Conservation (phyloP, 2,329 filamentous ascomycete species). For the Penicillium decumbens region DNA sequence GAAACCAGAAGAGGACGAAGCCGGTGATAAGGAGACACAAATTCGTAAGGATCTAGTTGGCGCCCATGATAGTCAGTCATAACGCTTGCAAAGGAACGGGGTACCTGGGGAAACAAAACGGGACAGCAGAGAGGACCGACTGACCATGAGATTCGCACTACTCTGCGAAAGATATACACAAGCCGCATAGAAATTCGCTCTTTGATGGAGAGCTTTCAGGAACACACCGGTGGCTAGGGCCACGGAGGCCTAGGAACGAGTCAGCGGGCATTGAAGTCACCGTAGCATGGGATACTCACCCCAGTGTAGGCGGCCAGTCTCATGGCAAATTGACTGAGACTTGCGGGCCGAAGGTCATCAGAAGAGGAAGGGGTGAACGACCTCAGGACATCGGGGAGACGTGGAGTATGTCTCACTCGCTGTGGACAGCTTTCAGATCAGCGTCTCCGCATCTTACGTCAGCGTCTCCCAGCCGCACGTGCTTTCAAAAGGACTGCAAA, state of each 20-base stretch:
- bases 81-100: slow-evolving; percentile 4
- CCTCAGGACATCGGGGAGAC: slow-evolving; percentile 10
- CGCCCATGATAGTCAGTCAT: slow-evolving; percentile 6
- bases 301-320: slow-evolving; percentile 51
- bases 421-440: slow-evolving; percentile 23
- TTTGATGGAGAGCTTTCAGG: slow-evolving; percentile 85
- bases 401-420: slow-evolving; percentile 20
- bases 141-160: slow-evolving; percentile 87
- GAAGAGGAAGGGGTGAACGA: slow-evolving; percentile 6
- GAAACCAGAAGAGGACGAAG: slow-evolving; percentile 77
- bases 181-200: slow-evolving; percentile 96
- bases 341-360: slow-evolving; percentile 28
- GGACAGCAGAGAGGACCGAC: slow-evolving; percentile 25
- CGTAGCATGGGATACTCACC: slow-evolving; percentile 37
- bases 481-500: background rate
- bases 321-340: slow-evolving; percentile 35
- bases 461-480: slow-evolving; percentile 15
- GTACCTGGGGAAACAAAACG: background rate
- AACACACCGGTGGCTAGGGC: slow-evolving; percentile 79
- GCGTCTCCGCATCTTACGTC: slow-evolving; percentile 28
- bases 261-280: slow-evolving; percentile 11
- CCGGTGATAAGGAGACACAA: slow-evolving; percentile 76
- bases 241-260: slow-evolving; percentile 61
- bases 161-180: slow-evolving; percentile 96
- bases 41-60: slow-evolving; percentile 77